These are phyloP conservation scores for Collybia mongolica DNA, from an alignment of 768 basidiomycete species.

Conservation along the genomic window DNA sequence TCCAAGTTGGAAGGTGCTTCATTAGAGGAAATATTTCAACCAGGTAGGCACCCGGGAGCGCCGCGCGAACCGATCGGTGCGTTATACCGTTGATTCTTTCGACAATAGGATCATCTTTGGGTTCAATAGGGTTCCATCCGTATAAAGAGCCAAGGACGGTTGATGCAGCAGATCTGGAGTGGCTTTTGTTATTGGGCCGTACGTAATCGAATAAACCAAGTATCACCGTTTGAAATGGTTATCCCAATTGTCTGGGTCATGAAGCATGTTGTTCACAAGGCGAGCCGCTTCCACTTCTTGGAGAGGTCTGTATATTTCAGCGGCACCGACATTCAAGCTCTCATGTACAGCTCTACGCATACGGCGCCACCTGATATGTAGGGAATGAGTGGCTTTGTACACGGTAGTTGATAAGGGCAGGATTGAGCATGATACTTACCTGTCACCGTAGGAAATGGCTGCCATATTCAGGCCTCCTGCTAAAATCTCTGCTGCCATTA, in stretches of 20 bases:
- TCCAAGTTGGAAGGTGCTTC: conserved; percentile 1
- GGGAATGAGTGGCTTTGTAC: neutral
- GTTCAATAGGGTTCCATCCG: neutral
- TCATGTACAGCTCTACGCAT: conserved; percentile 4
- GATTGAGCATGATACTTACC: neutral
- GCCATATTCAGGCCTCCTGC: conserved; percentile 1
- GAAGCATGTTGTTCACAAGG: neutral
- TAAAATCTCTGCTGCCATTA: neutral
- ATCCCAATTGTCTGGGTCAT: conserved; percentile 2
- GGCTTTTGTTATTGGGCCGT: neutral
- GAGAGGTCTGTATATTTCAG: conserved; percentile 1
- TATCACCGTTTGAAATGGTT: neutral
- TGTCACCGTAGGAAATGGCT: conserved; percentile 1
- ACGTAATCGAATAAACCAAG: neutral
- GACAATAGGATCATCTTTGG: neutral
- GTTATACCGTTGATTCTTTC: conserved; percentile 1
- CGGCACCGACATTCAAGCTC: neutral
- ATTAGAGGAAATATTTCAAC: conserved; percentile 3
- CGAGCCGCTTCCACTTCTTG: conserved; percentile 4
- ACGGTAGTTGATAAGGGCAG: neutral
- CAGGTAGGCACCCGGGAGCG: neutral
- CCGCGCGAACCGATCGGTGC: neutral
- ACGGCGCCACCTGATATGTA: conserved; percentile 1
- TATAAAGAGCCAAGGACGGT: conserved; percentile 1
- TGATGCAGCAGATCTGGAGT: neutral